Evolutionary conservation across 805 yeast species (phyloP), one percentile per base, ranked within the genome.

Genomic region (Starmera dryadoides): DNA sequence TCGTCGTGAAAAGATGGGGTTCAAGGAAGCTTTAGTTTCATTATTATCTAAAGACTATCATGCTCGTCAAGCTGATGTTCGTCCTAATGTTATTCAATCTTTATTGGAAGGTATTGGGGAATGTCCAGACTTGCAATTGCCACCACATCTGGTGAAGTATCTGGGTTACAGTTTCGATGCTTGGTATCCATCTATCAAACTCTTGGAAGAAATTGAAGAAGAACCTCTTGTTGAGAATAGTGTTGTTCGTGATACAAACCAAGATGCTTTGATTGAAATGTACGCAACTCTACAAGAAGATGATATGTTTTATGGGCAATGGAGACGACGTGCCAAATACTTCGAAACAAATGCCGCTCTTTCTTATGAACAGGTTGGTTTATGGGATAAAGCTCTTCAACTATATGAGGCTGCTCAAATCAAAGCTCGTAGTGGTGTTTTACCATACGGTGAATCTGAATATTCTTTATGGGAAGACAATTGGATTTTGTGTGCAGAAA

Each of bases 391-490:
- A 45, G 98, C 98, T 0, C 82, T 87, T 58, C 94, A 88, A 55
- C 65, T 91, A 45, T 94, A 94, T 51, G 99, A 93, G 62, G 79
- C 88, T 18, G 98, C 98, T 1, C 99, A 93, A 63, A 85, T 93
- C 41, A 89, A 91, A 51, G 97, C 98, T 0, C 69, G 98, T 41
- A 83, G 95, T 55, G 97, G 98, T 2, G 94, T 85, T 4, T 64
- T 93, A 30, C 98, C 99, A 0, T 93, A 86, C 56, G 87, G 96
- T 21, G 97, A 93, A 55, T 77, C 94, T 1, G 99, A 93, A 56
- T 93, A 93, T 52, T 80, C 93, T 0, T 68, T 93, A 26, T 93
- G 99, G 99, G 98, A 94, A 63, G 98, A 93, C 56, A 94, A 89
- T 53, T 93, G 99, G 99, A 88, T 93, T 41, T 64, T 86, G 30